phyloP scores from a whole-genome alignment of 176 grass and related monocot genomes.

The Thalia dealbata region DNA sequence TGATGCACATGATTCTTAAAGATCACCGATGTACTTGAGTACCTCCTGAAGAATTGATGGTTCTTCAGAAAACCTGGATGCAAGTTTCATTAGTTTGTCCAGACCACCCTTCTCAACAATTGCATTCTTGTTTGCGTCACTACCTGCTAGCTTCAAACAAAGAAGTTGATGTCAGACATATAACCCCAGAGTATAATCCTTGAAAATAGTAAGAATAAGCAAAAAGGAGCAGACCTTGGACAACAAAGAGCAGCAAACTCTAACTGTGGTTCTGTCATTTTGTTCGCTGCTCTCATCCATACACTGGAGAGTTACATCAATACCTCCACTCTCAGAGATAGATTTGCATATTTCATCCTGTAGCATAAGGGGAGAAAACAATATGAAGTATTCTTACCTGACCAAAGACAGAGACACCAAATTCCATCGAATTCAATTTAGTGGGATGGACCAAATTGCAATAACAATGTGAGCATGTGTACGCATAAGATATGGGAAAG shows the following conservation, averaged over 20 bases:
- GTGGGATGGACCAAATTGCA: not conserved
- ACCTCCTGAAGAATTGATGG: conserved; percentile 83
- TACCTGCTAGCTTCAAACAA: conserved; percentile 62
- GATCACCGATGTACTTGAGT: conserved; percentile 12
- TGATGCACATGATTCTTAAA: conserved; percentile 6
- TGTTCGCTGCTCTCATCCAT: conserved; percentile 56
- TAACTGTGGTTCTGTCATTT: conserved; percentile 50
- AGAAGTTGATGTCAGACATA: conserved; percentile 23
- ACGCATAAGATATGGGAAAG: not conserved
- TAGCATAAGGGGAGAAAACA: conserved; percentile 12
- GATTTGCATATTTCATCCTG: conserved; percentile 97
- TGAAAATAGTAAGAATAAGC: conserved; percentile 9
- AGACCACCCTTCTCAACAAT: conserved; percentile 80
- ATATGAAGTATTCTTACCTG: not conserved
- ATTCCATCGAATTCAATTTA: no score
- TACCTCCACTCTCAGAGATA: conserved; percentile 80
- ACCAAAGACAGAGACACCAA: no score
- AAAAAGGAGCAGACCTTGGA: conserved; percentile 47
- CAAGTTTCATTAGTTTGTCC: conserved; percentile 49
- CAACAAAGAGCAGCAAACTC: conserved; percentile 72
- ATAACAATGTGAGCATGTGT: not conserved
- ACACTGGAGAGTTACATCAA: conserved; percentile 67
- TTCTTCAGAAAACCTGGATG: conserved; percentile 71
- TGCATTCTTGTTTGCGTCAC: conserved; percentile 72
- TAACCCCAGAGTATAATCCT: conserved; percentile 3